Evolutionary conservation across 2,329 filamentous ascomycete species (phyloP).

Genomic region (Berkeleyomyces rouxiae): DNA sequence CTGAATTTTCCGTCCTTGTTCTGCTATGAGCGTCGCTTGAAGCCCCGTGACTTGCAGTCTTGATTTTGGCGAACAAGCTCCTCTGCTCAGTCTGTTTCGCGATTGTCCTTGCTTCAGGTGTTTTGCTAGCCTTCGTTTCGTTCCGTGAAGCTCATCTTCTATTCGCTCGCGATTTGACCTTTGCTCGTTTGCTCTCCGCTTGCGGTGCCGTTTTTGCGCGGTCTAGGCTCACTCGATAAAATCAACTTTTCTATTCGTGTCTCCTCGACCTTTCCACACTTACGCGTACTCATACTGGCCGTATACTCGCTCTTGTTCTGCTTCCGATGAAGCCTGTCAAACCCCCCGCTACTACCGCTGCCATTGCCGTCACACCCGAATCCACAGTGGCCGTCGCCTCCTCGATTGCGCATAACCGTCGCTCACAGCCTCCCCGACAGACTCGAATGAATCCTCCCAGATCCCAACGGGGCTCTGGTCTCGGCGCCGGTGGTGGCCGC

Average conservation of each 20-base stretch:
- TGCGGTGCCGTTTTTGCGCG: no score
- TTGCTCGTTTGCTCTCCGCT: no score
- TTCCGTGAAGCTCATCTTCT: no score
- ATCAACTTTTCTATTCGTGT: background rate
- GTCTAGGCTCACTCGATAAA: no score
- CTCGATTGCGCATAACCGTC: slow-evolving; percentile 29
- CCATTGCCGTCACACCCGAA: slow-evolving; percentile 20
- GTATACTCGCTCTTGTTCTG: background rate
- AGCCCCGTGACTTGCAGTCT: background rate
- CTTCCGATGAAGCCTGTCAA: slow-evolving; percentile 39
- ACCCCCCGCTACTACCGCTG: slow-evolving; percentile 21
- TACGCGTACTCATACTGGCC: background rate
- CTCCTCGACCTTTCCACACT: background rate
- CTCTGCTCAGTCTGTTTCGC: background rate
- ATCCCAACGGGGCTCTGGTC: slow-evolving; percentile 22
- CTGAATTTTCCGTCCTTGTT: background rate
- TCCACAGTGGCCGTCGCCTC: background rate
- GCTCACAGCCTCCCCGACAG: slow-evolving; percentile 48
- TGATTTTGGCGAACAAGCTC: background rate
- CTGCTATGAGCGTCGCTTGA: background rate
- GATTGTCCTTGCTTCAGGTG: background rate
- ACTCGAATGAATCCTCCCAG: slow-evolving; percentile 47
- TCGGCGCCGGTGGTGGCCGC: slow-evolving; percentile 21
- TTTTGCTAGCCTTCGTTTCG: no score
- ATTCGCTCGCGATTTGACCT: no score